Conservation (phyloP, 2,329 filamentous ascomycete genomes). For the Xylariales sp. region DNA sequence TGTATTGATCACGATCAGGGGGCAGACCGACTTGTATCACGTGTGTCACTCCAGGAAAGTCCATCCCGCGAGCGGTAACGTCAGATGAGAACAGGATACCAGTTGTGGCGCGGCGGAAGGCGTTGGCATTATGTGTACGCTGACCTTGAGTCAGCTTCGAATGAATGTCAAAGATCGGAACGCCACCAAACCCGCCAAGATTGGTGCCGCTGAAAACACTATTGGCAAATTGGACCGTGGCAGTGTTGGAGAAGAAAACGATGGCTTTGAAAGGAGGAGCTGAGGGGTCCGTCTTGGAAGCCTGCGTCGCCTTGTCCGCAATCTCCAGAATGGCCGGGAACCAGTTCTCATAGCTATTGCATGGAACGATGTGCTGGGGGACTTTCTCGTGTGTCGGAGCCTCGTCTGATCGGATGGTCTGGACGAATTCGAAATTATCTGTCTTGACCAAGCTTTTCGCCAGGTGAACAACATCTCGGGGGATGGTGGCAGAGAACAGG, state of each 20-base stretch:
- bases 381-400: constrained; percentile 79
- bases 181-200: constrained; percentile 28
- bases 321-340: constrained; percentile 77
- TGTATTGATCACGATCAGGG: constrained; percentile 63
- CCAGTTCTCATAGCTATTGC: constrained; percentile 68
- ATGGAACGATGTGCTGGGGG: constrained; percentile 69
- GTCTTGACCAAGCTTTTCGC: constrained; percentile 75
- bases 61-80: constrained; percentile 77
- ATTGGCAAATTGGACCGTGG: constrained; percentile 61
- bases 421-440: constrained; percentile 78
- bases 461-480: constrained; percentile 73
- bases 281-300: constrained; percentile 33
- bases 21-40: constrained; percentile 70
- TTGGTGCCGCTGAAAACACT: constrained; percentile 50
- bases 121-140: constrained; percentile 66
- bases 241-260: constrained; percentile 80
- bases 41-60: constrained; percentile 76
- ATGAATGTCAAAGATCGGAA: constrained; percentile 62
- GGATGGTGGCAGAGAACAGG: constrained; percentile 92
- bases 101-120: constrained; percentile 60
- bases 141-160: constrained; percentile 66
- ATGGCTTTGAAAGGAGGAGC: constrained; percentile 85
- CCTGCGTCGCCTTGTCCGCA: constrained; percentile 53
- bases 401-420: constrained; percentile 81
- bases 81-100: constrained; percentile 74